Base-by-base conservation (phyloP, 192 early-diverging fungal genomes). In the Backusella circina region DNA sequence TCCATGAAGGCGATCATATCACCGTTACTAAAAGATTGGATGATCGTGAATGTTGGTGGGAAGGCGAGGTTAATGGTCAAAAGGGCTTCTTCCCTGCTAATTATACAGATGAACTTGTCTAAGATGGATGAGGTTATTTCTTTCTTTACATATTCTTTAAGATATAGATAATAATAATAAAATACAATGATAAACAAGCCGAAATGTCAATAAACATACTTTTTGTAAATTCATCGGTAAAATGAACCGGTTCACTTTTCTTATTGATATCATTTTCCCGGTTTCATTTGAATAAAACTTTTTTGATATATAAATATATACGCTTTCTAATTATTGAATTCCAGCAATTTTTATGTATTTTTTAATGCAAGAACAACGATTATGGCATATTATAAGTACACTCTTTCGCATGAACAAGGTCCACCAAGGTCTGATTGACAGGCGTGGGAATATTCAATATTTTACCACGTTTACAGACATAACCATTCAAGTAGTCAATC, bases 401-500 rank as follows among this genome's bases (percentile, higher is more conserved):
- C 47, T 77, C 76, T 64, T 78, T 73, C 10, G 75, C 50, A 30
- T 74, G 67, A 38, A 84, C 70, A 32, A 81, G 35, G 47, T 78
- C 61, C 21, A 81, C 65, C 3, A 84, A 7, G 38, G 54, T 38
- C 57, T 79, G 33, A 71, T 84, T 78, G 26, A 71, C 65, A 10
- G 70, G 76, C 0, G 71, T 66, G 64, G 33, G 37, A 10, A 90
- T 76, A n/a, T 80, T 76, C 33, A 86, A 82, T 64, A 79, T 71
- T 39, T 80, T 69, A 44, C 83, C 90, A 36, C 84, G 70, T 4
- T 80, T 76, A 12, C 87, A 82, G 30, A 91, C 51, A 61, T 86
- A 88, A 9, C 88, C 90, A 74, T 90, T 91, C 47, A 91, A 86
- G 80, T 88, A 90, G 70, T 88, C 85, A 16, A 88, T 80, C 75